A percentile compares a stretch with the other conserved stretches of the same genome.
These are phyloP conservation scores for Linnemannia elongata DNA, from an alignment of 192 early-diverging fungal genomes.

Conservation along the genomic window DNA sequence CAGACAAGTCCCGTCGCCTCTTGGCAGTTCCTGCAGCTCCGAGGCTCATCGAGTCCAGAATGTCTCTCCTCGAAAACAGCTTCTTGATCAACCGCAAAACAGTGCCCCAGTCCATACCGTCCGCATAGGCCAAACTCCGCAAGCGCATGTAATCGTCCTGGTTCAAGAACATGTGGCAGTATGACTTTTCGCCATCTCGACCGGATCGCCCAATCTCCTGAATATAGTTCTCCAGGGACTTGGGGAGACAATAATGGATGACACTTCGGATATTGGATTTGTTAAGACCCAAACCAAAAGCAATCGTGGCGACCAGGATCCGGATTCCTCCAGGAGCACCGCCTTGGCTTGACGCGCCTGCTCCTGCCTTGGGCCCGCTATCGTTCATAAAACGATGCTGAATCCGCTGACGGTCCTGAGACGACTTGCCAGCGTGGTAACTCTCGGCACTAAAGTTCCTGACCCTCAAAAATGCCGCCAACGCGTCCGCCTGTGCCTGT, in stretches of 20 bases:
- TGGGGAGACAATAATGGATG: constrained; percentile 79
- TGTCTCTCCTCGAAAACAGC: constrained; percentile 40
- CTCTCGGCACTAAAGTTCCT: constrained; percentile 76
- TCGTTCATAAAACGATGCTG: constrained; percentile 77
- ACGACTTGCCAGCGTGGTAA: constrained; percentile 83
- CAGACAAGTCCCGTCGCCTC: background rate
- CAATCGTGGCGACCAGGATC: constrained; percentile 81
- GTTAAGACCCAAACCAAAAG: constrained; percentile 83
- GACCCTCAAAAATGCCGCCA: constrained; percentile 77
- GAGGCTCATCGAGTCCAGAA: background rate
- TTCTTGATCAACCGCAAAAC: constrained; percentile 45
- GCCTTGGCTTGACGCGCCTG: constrained; percentile 1
- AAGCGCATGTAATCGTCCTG: constrained; percentile 59
- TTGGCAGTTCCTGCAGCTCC: background rate
- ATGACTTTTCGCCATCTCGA: constrained; percentile 66
- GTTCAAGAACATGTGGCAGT: constrained; percentile 66
- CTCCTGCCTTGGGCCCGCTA: constrained; percentile 21
- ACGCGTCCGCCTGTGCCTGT: constrained; percentile 74
- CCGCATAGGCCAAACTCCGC: constrained; percentile 61
- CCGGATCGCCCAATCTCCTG: constrained; percentile 84
- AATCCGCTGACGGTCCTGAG: constrained; percentile 68
- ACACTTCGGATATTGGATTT: constrained; percentile 80
- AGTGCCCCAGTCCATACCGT: constrained; percentile 53
- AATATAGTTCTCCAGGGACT: constrained; percentile 80
- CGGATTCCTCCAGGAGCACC: constrained; percentile 58